These are phyloP conservation scores for Entamoeba histolytica DNA, from an alignment of 208 protist genomes.

Conservation along the genomic window DNA sequence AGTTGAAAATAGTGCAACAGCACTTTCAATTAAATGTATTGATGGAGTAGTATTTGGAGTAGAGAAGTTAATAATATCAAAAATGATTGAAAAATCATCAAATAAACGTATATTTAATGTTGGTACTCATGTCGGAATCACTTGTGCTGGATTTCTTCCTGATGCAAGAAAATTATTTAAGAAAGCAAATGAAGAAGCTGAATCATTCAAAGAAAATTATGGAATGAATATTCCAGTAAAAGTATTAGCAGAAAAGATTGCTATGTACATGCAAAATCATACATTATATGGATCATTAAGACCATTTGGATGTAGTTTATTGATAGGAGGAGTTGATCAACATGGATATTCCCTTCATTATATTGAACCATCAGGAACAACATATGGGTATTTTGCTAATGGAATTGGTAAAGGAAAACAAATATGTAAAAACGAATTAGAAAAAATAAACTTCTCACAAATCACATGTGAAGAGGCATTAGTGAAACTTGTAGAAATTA, in stretches of 20 bases:
- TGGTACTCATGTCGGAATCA: slow-evolving; percentile 64
- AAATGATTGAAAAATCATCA: slow-evolving; percentile 69
- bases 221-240: neutral
- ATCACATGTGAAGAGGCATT: neutral
- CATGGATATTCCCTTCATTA: neutral
- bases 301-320: neutral
- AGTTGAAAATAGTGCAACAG: slow-evolving; percentile 87
- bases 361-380: neutral
- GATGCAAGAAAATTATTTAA: neutral
- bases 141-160: slow-evolving; percentile 5
- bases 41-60: slow-evolving; percentile 91
- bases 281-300: neutral
- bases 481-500: neutral
- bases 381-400: neutral
- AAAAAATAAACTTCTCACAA: neutral
- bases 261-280: neutral
- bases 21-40: slow-evolving; percentile 69
- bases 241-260: neutral
- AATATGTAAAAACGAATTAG: neutral
- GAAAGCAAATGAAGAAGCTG: neutral
- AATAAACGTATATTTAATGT: slow-evolving; percentile 75
- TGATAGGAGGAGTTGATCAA: neutral
- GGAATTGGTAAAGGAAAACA: neutral
- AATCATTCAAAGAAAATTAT: neutral
- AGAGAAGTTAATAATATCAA: slow-evolving; percentile 81